Evolutionary conservation across 805 yeast species (phyloP), one percentile per base, ranked within the genome.

Genomic region (Yarrowia sp.): DNA sequence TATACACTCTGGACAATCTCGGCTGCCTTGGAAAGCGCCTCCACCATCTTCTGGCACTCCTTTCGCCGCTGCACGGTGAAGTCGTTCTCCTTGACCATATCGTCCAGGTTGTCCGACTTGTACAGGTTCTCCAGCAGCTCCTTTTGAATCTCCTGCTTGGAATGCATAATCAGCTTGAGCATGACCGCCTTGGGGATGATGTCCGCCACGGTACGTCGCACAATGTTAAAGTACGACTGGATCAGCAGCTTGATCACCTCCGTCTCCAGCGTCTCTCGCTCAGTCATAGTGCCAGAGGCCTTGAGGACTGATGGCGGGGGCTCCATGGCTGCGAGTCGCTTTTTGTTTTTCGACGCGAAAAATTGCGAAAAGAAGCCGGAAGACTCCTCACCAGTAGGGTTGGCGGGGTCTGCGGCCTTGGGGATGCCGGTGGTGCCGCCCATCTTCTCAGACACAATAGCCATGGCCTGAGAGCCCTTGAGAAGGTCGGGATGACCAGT

Each of bases 401-500:
- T 74, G 38, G 47, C 38, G 55, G 60, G 32, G 7, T 72, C 69
- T 8, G 68, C 72, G 8, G 70, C 67, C 57, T 66, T 68, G 44
- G 68, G 65, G 75, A 66, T 48, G 11, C 51, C 51, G 7, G 50
- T 58, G 35, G 64, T 5, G 66, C 97, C 96, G 77, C 92, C 98
- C 63, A 92, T 88, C 62, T 86, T 87, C 68, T 93, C 97, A 74
- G 90, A 86, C 35, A 93, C 97, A 75, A 92, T 87, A 1, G 90
- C 86, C 89, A 95, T 87, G 15, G 70, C 78, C 74, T 63, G 86
- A 4, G 68, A 81, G 53, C 99, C 99, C 75, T 90, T 92, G 71
- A 95, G 82, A 73, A 95, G 84, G 75, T 95, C 98, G 4, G 98
- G 98, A 74, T 95, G 99, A 1, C 97, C 98, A 4, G 99, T 95